A percentile compares a stretch with the other conserved stretches of the same genome.
Conservation (phyloP, 148 eudicot species). For the Silene latifolia region DNA sequence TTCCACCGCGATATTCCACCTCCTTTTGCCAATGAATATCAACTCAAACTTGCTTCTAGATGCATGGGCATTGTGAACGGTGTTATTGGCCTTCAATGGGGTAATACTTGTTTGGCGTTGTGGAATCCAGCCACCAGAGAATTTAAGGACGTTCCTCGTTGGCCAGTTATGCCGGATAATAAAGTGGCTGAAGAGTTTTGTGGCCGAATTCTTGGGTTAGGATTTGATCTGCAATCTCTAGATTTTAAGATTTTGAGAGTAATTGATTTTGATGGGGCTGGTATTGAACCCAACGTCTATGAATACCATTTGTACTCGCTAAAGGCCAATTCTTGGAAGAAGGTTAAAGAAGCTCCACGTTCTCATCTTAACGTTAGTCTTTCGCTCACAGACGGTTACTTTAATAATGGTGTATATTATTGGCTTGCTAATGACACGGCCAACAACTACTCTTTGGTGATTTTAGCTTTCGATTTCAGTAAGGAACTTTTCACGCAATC, state of each 20-base stretch:
- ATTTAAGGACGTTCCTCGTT: not conserved
- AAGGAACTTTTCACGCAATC: not conserved
- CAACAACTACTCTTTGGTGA: not conserved
- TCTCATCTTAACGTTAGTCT: not conserved
- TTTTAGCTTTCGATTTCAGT: not conserved
- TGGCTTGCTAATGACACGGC: not conserved
- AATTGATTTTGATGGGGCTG: not conserved
- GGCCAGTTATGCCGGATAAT: not conserved
- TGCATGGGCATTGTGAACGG: slow-evolving; percentile 3
- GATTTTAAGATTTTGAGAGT: slow-evolving; percentile 1
- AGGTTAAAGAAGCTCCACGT: not conserved
- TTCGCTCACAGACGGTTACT: not conserved
- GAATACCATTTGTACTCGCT: not conserved
- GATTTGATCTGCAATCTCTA: not conserved
- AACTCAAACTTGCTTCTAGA: no score
- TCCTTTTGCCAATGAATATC: no score
- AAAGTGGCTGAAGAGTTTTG: no score
- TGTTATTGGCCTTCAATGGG: not conserved
- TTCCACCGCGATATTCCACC: not conserved
- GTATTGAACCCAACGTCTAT: not conserved
- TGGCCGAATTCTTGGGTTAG: not conserved
- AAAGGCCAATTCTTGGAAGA: slow-evolving; percentile 4
- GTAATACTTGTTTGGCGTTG: not conserved
- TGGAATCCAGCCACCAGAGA: not conserved
- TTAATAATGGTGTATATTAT: not conserved